These are phyloP conservation scores for Schizosaccharomyces octosporus DNA, from an alignment of 805 yeast species.

Conservation along the genomic window DNA sequence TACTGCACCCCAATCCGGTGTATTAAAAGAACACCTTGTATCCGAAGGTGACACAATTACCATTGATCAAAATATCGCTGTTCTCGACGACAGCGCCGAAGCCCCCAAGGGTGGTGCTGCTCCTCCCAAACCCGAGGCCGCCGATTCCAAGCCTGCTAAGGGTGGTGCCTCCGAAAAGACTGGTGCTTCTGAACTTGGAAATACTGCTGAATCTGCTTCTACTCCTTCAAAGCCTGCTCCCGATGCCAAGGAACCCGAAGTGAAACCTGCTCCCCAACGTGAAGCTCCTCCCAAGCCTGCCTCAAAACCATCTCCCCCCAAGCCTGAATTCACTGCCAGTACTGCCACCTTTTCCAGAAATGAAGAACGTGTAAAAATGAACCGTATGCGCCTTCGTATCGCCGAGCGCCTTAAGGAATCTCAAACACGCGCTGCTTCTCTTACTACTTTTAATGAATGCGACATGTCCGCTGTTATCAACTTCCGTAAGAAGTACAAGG, in stretches of 20 bases:
- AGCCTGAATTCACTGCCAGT: slow-evolving; percentile 13
- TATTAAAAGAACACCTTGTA: slow-evolving; percentile 59
- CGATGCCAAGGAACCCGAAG: slow-evolving; percentile 8
- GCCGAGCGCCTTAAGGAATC: slow-evolving; percentile 98
- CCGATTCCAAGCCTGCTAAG: background rate
- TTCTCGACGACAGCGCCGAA: slow-evolving; percentile 46
- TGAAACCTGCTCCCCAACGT: slow-evolving; percentile 7
- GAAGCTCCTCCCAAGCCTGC: slow-evolving; percentile 12
- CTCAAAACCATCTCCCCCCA: slow-evolving; percentile 12
- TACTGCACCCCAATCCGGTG: slow-evolving; percentile 81
- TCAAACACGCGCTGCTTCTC: slow-evolving; percentile 93
- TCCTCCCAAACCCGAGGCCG: slow-evolving; percentile 10
- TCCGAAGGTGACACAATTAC: slow-evolving; percentile 76
- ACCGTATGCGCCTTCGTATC: slow-evolving; percentile 95
- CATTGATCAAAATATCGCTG: slow-evolving; percentile 80
- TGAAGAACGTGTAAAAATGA: slow-evolving; percentile 89
- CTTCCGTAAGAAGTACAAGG: slow-evolving; percentile 90
- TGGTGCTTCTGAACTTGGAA: too few relatives aligned
- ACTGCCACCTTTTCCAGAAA: slow-evolving; percentile 41
- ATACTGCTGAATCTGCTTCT: background rate
- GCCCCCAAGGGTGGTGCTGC: slow-evolving; percentile 14
- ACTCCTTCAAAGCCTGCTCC: slow-evolving; percentile 1
- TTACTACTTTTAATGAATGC: slow-evolving; percentile 93
- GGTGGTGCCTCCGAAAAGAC: background rate
- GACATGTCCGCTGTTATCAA: slow-evolving; percentile 83